Conservation (phyloP, 1,139 yeast genomes). For the Suhomyces wounanorum region DNA sequence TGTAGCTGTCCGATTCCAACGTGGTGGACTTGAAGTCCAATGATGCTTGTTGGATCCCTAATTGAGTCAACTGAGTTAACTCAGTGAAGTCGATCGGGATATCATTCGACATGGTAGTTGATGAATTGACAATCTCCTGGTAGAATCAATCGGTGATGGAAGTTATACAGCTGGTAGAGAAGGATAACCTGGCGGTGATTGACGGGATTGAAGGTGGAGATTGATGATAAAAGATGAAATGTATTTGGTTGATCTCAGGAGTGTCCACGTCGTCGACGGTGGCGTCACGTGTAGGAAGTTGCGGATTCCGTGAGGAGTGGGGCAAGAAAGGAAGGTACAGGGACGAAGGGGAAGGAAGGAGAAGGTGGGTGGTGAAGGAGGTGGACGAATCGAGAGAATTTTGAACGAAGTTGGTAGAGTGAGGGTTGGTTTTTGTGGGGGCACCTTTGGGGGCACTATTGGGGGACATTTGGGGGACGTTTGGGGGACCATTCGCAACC, state of each 20-base stretch:
- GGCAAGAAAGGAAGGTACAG: not conserved
- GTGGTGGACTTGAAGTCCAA: conserved; percentile 94
- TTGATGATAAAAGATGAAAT: not conserved
- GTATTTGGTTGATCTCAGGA: conserved; percentile 8
- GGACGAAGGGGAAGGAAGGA: not conserved
- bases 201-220: conserved; percentile 4
- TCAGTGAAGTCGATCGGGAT: conserved; percentile 97
- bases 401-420: too few relatives aligned
- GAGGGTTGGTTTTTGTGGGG: too few relatives aligned
- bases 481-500: too few relatives aligned
- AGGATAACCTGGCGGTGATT: conserved; percentile 1
- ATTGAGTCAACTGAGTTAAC: conserved; percentile 79
- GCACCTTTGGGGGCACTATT: too few relatives aligned
- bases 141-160: conserved; percentile 4
- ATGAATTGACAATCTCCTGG: conserved; percentile 8
- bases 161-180: conserved; percentile 3
- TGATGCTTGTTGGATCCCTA: conserved; percentile 81
- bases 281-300: conserved; percentile 7
- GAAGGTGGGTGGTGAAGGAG: not conserved
- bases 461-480: too few relatives aligned
- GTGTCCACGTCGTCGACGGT: conserved; percentile 10
- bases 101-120: conserved; percentile 45
- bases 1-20: conserved; percentile 86
- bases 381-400: not conserved
- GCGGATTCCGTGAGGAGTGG: conserved; percentile 1